Evolutionary conservation across 768 basidiomycete species (phyloP).

Genomic region (Trametes cingulata): DNA sequence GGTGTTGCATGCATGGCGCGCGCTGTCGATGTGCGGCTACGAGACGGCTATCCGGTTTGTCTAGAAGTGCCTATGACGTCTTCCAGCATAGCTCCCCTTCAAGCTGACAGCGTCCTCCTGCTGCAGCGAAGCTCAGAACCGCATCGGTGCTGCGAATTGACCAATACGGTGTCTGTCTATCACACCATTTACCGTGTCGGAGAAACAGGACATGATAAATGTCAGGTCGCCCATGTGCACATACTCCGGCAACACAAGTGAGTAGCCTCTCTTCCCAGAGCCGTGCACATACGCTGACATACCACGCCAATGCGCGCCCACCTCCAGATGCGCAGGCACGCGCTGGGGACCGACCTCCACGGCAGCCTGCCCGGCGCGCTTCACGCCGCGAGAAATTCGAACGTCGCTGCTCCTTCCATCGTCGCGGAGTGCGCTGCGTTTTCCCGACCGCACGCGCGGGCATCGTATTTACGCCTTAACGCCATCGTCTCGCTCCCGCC

Average conservation of each 20-base stretch:
- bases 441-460: conserved; percentile 1
- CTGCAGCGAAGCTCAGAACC: not conserved
- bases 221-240: not conserved
- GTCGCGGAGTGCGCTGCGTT: not conserved
- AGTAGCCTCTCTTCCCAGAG: not conserved
- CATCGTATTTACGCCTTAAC: conserved; percentile 21
- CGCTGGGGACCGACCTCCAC: not conserved
- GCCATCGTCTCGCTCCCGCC: conserved; percentile 5
- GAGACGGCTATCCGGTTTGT: not conserved
- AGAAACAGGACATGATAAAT: not conserved
- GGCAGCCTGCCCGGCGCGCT: not conserved
- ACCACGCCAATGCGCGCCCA: not conserved
- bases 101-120: not conserved
- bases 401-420: not conserved
- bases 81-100: not conserved
- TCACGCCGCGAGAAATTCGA: conserved; percentile 8
- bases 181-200: not conserved
- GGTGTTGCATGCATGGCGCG: not conserved
- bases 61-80: conserved; percentile 2
- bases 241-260: not conserved
- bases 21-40: not conserved
- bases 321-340: not conserved
- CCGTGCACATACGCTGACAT: not conserved
- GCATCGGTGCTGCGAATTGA: not conserved
- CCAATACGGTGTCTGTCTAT: not conserved